phyloP scores from a whole-genome alignment of 1,284 basidiomycete species.

The Mycosarcoma mackinlayi region DNA sequence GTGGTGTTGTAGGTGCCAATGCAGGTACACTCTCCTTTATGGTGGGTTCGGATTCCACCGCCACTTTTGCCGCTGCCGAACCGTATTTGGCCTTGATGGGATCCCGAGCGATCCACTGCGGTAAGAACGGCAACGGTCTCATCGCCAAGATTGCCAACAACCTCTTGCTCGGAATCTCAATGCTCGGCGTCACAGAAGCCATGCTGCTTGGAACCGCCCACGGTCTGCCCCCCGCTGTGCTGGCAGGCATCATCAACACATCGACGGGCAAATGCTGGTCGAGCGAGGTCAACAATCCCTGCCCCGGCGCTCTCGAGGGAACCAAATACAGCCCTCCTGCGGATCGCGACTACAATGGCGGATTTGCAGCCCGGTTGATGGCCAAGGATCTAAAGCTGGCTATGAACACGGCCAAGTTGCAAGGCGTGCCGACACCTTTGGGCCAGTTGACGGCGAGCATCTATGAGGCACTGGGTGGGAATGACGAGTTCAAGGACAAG shows the following conservation, averaged over 20 bases:
- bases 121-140: slow-evolving; percentile 76
- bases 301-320: slow-evolving; percentile 75
- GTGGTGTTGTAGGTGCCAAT: slow-evolving; percentile 87
- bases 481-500: slow-evolving; percentile 53
- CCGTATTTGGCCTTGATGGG: slow-evolving; percentile 78
- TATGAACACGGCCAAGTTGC: slow-evolving; percentile 53
- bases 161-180: slow-evolving; percentile 59
- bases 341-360: slow-evolving; percentile 80
- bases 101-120: slow-evolving; percentile 82
- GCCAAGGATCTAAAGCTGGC: slow-evolving; percentile 61
- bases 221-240: slow-evolving; percentile 50
- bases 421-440: slow-evolving; percentile 57
- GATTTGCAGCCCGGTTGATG: slow-evolving; percentile 54
- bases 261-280: slow-evolving; percentile 77
- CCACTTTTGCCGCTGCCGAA: slow-evolving; percentile 74
- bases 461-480: slow-evolving; percentile 53
- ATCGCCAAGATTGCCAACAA: slow-evolving; percentile 66
- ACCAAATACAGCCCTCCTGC: slow-evolving; percentile 79
- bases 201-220: slow-evolving; percentile 62
- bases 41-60: slow-evolving; percentile 77
- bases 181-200: slow-evolving; percentile 60
- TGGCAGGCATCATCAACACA: slow-evolving; percentile 64
- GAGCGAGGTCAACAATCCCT: slow-evolving; percentile 86
- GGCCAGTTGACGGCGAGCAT: slow-evolving; percentile 51
- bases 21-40: slow-evolving; percentile 83